phyloP scores from a whole-genome alignment of 2,329 filamentous ascomycete genomes.

The Sarocladiaceae sp. region DNA sequence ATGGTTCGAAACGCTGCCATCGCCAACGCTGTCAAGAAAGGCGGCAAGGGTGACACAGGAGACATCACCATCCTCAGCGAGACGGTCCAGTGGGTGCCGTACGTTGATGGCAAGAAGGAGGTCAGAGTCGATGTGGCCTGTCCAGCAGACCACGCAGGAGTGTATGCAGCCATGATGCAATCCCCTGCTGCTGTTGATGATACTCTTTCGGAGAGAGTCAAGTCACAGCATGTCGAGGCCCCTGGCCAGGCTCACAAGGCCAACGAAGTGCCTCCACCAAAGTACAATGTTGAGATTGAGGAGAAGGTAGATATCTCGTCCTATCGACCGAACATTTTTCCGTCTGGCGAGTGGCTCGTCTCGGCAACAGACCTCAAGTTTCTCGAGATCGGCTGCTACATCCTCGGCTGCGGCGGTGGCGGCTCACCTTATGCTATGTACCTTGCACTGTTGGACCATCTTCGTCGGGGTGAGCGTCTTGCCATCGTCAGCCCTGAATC shows the following conservation, averaged over 20 bases:
- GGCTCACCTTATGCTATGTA: constrained; percentile 10
- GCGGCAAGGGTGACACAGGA: constrained; percentile 8
- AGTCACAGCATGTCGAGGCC: no score
- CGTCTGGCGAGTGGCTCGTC: constrained; percentile 14
- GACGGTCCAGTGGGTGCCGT: neutral
- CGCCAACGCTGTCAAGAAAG: constrained; percentile 15
- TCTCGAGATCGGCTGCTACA: constrained; percentile 18
- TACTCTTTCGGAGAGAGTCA: no score
- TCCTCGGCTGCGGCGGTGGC: constrained; percentile 19
- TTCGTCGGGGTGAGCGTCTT: constrained; percentile 1
- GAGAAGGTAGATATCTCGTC: neutral
- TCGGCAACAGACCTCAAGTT: constrained; percentile 17
- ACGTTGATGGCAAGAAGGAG: constrained; percentile 1
- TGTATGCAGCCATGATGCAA: neutral
- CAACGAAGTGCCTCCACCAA: no score
- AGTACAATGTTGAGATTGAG: neutral
- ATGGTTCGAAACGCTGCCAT: constrained; percentile 14
- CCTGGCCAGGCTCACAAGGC: no score
- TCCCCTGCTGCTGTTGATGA: neutral
- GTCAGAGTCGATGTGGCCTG: neutral
- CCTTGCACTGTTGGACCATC: neutral
- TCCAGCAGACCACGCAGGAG: neutral
- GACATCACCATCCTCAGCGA: constrained; percentile 14
- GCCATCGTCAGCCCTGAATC: neutral
- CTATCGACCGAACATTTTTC: constrained; percentile 9